Evolutionary conservation across 331 rosid genomes (phyloP).

Genomic region (Quercus tomentella): DNA sequence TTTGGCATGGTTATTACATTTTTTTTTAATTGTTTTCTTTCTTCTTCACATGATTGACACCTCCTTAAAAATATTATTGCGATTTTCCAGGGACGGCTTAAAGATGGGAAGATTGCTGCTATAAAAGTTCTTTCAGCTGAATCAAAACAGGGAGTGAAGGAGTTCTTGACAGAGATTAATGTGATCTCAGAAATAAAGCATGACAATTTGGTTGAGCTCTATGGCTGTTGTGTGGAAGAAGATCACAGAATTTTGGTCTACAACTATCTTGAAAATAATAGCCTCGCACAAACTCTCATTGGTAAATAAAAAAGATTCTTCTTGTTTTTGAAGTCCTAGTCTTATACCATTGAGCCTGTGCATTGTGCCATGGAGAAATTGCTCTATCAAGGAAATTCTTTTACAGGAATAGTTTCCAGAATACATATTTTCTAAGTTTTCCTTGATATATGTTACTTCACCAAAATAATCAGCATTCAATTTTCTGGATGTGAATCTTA

Average conservation of each 20-base stretch:
- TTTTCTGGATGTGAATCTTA: not conserved
- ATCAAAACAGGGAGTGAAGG: conserved; percentile 87
- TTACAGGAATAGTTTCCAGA: not conserved
- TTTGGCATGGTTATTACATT: not conserved
- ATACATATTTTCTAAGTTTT: not conserved
- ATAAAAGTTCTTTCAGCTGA: conserved; percentile 88
- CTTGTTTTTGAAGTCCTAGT: not conserved
- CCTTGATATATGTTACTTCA: not conserved
- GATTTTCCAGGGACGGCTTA: conserved; percentile 73
- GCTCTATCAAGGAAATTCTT: not conserved
- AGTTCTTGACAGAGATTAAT: conserved; percentile 90
- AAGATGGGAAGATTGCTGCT: conserved; percentile 80
- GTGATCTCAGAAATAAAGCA: conserved; percentile 80
- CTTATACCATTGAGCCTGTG: not conserved
- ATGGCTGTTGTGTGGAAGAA: conserved; percentile 80
- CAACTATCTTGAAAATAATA: conserved; percentile 88
- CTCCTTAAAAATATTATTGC: conserved; percentile 8
- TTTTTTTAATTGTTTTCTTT: not conserved
- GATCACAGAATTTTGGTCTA: conserved; percentile 78
- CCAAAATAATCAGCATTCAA: not conserved
- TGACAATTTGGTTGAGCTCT: conserved; percentile 76
- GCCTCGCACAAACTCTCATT: conserved; percentile 73
- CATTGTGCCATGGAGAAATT: not conserved
- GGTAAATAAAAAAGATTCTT: conserved; percentile 39
- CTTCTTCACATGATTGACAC: conserved; percentile 19